phyloP scores from a whole-genome alignment of 805 yeast species.

The Saccharomycopsis malanga region DNA sequence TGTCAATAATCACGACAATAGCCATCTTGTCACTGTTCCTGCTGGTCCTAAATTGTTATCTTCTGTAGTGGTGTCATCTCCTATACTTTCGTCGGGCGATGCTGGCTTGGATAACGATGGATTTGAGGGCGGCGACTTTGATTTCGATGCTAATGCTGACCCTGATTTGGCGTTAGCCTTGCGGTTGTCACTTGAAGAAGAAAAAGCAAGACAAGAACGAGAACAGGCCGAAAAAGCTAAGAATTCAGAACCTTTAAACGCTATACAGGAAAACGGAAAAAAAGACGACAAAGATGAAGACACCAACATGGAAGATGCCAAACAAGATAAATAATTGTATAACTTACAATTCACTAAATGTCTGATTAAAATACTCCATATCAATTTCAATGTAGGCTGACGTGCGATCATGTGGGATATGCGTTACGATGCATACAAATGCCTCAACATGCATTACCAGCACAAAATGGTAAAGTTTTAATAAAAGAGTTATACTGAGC shows the following conservation, averaged over 20 bases:
- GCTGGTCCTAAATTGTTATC: slow-evolving; percentile 83
- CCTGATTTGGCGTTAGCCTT: slow-evolving; percentile 96
- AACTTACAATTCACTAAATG: neutral
- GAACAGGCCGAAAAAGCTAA: slow-evolving; percentile 26
- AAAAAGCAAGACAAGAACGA: slow-evolving; percentile 83
- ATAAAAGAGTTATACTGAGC: no score
- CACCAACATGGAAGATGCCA: slow-evolving; percentile 7
- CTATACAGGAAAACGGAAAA: slow-evolving; percentile 23
- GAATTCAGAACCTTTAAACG: slow-evolving; percentile 25
- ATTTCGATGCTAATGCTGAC: slow-evolving; percentile 85
- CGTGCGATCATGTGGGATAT: no score
- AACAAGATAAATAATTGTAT: neutral
- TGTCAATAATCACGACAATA: slow-evolving; percentile 69
- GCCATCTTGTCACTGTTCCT: slow-evolving; percentile 79
- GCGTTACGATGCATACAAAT: no score
- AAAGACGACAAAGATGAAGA: slow-evolving; percentile 12
- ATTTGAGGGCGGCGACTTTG: slow-evolving; percentile 47
- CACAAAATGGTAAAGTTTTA: no score
- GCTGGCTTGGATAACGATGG: slow-evolving; percentile 39
- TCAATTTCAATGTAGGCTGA: no score
- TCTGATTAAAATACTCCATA: no score
- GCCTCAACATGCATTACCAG: no score
- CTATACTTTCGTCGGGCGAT: slow-evolving; percentile 48
- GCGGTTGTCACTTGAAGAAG: slow-evolving; percentile 91
- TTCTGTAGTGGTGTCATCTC: slow-evolving; percentile 71